Percentiles rank a stretch among this genome's conserved stretches.
Conservation (phyloP, 208 protist species). For the Naegleria fowleri region DNA sequence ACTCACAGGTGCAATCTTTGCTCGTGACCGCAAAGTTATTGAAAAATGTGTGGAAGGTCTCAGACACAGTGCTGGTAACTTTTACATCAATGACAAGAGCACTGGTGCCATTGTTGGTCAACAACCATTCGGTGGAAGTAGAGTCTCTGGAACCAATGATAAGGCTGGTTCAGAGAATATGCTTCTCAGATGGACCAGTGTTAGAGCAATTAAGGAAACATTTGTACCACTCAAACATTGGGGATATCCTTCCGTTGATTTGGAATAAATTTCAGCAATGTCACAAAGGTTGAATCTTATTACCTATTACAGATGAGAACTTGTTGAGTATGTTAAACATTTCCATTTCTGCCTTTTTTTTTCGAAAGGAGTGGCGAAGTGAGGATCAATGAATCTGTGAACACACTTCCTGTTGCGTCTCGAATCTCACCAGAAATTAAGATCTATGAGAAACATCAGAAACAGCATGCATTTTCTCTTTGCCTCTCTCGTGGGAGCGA, state of each 20-base stretch:
- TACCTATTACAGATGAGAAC: too few species aligned
- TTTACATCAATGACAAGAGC: constrained; percentile 96
- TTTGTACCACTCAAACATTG: constrained; percentile 45
- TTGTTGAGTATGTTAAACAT: too few species aligned
- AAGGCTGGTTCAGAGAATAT: constrained; percentile 85
- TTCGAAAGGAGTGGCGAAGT: too few species aligned
- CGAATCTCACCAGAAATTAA: too few species aligned
- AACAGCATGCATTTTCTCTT: too few species aligned
- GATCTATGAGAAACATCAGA: too few species aligned
- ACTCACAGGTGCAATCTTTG: constrained; percentile 86
- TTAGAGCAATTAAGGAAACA: constrained; percentile 91
- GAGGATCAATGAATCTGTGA: too few species aligned
- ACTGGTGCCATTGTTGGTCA: constrained; percentile 95
- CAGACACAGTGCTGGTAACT: constrained; percentile 84
- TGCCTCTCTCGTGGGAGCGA: too few species aligned
- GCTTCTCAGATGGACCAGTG: constrained; percentile 62
- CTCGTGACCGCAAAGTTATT: constrained; percentile 66
- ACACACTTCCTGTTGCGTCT: too few species aligned
- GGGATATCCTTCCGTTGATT: background rate
- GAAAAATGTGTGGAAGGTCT: constrained; percentile 54
- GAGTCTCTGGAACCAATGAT: constrained; percentile 89
- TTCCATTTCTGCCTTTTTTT: too few species aligned
- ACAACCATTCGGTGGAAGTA: constrained; percentile 91
- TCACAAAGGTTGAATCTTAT: too few species aligned
- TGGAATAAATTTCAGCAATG: background rate